Percentiles rank a stretch among this genome's conserved stretches.
Evolutionary conservation across 169 alveolate species (phyloP).

Genomic region (Amoebophrya sp.): DNA sequence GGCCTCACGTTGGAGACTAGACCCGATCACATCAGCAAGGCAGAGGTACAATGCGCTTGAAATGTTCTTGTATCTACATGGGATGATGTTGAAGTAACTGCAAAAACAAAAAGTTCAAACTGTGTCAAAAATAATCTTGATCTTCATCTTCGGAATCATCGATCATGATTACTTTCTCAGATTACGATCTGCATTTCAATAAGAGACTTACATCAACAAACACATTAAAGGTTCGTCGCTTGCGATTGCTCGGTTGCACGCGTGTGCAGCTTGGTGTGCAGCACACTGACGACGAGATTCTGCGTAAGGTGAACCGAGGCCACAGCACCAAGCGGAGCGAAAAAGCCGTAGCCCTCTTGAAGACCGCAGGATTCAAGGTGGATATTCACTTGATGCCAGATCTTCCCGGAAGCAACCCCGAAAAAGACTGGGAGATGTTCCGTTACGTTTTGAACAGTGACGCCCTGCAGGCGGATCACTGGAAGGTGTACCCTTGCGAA

Average conservation of each 20-base stretch:
- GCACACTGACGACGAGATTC: conserved; percentile 75
- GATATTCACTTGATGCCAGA: conserved; percentile 91
- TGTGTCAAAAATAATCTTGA: too few species aligned
- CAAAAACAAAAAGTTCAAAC: too few species aligned
- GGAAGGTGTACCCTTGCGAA: conserved; percentile 91
- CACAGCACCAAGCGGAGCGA: conserved; percentile 61
- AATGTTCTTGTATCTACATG: too few species aligned
- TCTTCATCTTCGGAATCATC: too few species aligned
- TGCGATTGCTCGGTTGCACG: conserved; percentile 81
- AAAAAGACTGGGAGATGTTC: conserved; percentile 77
- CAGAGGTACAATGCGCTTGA: conserved; percentile 65
- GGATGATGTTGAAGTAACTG: too few species aligned
- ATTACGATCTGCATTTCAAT: too few species aligned
- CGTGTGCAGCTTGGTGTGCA: conserved; percentile 89
- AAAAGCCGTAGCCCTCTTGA: conserved; percentile 72
- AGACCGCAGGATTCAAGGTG: conserved; percentile 83
- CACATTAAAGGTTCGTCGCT: conserved; percentile 42
- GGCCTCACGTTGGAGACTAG: conserved; percentile 78
- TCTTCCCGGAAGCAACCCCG: conserved; percentile 71
- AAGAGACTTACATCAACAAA: too few species aligned
- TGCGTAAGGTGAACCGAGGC: conserved; percentile 69
- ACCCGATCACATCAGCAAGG: conserved; percentile 79
- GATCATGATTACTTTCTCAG: too few species aligned
- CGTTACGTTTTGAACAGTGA: conserved; percentile 64
- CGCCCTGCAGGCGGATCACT: conserved; percentile 85